Evolutionary conservation across 495 filamentous ascomycete genomes (phyloP).

Genomic region (Penicillium salamii): DNA sequence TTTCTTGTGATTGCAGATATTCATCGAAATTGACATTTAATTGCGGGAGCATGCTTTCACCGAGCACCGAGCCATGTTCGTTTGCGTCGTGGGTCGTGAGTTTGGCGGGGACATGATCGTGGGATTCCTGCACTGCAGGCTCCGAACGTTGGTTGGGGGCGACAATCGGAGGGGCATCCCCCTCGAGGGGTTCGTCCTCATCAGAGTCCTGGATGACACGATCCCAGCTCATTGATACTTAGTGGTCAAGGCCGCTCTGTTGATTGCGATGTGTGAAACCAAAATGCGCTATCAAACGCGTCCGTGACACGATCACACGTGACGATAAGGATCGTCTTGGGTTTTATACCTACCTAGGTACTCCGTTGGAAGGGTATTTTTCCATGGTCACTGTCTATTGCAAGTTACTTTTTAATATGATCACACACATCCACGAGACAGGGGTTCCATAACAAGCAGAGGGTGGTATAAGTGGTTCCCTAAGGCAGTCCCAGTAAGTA

Average conservation of each 20-base stretch:
- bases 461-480: too few relatives aligned
- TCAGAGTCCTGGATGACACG: slow-evolving; percentile 53
- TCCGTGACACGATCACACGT: slow-evolving; percentile 34
- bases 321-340: slow-evolving; percentile 36
- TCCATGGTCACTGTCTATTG: too few relatives aligned
- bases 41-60: slow-evolving; percentile 10
- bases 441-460: too few relatives aligned
- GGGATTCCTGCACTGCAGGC: slow-evolving; percentile 12
- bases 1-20: slow-evolving; percentile 37
- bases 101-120: slow-evolving; percentile 15
- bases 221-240: slow-evolving; percentile 28
- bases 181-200: slow-evolving; percentile 41
- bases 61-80: slow-evolving; percentile 6
- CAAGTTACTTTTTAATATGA: too few relatives aligned
- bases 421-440: too few relatives aligned
- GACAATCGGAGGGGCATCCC: slow-evolving; percentile 22
- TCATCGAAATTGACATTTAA: slow-evolving; percentile 39
- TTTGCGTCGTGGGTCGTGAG: slow-evolving; percentile 6
- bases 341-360: too few relatives aligned
- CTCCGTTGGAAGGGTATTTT: too few relatives aligned
- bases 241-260: not conserved
- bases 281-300: slow-evolving; percentile 24
- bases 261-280: slow-evolving; percentile 3
- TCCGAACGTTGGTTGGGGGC: slow-evolving; percentile 16
- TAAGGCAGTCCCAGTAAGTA: not conserved